A percentile compares a stretch with the other conserved stretches of the same genome.
These are phyloP conservation scores for Arabidopsis thaliana DNA, from an alignment of 345 rosid species.

Conservation along the genomic window TAIR10.1 NC_003074.8:19802001-19802500, in stretches of 20 bases:
- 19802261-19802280: constrained; percentile 31
- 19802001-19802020: constrained; percentile 69
- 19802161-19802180: constrained; percentile 68
- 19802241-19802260: constrained; percentile 17
- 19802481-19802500: too few species aligned
- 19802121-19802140: constrained; percentile 52
- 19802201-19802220: constrained; percentile 63
- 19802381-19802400: not conserved
- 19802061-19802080: constrained; percentile 77
- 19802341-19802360: not conserved
- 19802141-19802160: constrained; percentile 43
- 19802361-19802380: not conserved
- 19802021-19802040: constrained; percentile 69
- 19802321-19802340: not conserved
- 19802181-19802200: constrained; percentile 60
- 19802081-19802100: constrained; percentile 68
- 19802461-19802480: too few species aligned
- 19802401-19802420: not conserved
- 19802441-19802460: not conserved
- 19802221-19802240: constrained; percentile 43
- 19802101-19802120: constrained; percentile 70
- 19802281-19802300: not conserved
- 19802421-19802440: not conserved
- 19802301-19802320: not conserved
- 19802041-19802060: constrained; percentile 60